phyloP scores from a whole-genome alignment of 2,329 filamentous ascomycete genomes.

The Trichoderma sp. region DNA sequence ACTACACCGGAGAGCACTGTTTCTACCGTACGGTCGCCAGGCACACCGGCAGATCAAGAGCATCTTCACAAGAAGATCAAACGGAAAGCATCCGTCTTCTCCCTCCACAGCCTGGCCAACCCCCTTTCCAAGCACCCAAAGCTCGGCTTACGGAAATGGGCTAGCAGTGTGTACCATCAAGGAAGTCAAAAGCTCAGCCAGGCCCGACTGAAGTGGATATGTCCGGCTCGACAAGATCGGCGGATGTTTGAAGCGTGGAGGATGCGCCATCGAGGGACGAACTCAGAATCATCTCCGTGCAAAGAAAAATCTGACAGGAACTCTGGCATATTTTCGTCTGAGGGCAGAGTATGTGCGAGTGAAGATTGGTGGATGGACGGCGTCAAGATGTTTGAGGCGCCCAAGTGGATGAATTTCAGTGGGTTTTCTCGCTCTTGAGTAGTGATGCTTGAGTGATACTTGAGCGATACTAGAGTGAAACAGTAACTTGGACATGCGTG shows the following conservation, averaged over 20 bases:
- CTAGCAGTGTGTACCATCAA: slow-evolving; percentile 28
- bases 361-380: slow-evolving; percentile 39
- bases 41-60: slow-evolving; percentile 14
- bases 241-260: slow-evolving; percentile 32
- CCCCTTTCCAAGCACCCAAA: slow-evolving; percentile 30
- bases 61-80: slow-evolving; percentile 27
- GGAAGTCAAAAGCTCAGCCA: slow-evolving; percentile 29
- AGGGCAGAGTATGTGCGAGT: slow-evolving; percentile 26
- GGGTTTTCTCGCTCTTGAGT: background rate
- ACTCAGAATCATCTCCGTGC: slow-evolving; percentile 21
- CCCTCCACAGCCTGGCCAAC: slow-evolving; percentile 30
- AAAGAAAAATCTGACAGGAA: slow-evolving; percentile 29
- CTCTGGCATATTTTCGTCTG: slow-evolving; percentile 28
- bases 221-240: slow-evolving; percentile 28
- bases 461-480: background rate
- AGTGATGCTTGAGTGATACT: background rate
- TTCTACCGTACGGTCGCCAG: background rate
- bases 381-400: slow-evolving; percentile 34
- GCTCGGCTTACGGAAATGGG: slow-evolving; percentile 33
- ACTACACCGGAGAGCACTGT: slow-evolving; percentile 23
- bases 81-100: slow-evolving; percentile 35
- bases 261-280: slow-evolving; percentile 13
- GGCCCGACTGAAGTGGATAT: slow-evolving; percentile 30
- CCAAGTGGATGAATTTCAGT: slow-evolving; percentile 33
- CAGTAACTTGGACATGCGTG: background rate